Conservation (phyloP, 768 basidiomycete species). For the Kwoniella heveanensis region DNA sequence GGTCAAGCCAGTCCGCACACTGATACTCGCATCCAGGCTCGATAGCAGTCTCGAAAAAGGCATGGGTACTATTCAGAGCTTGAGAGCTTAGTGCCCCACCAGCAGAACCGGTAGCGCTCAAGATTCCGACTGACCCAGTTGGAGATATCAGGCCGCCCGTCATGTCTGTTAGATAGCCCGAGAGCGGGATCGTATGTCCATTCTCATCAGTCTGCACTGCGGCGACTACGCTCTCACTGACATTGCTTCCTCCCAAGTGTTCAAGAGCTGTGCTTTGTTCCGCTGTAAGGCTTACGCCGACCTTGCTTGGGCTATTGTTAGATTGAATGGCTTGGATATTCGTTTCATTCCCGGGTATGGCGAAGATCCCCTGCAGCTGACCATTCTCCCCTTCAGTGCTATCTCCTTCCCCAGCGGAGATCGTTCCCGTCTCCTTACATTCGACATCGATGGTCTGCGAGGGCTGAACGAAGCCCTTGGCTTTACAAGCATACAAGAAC, state of each 20-base stretch:
- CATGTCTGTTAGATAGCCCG: background rate
- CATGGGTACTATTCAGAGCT: constrained; percentile 6
- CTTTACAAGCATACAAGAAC: constrained; percentile 11
- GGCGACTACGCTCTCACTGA: background rate
- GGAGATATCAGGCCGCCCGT: constrained; percentile 5
- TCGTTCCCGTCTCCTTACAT: background rate
- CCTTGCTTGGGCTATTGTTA: background rate
- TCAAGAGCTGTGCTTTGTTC: background rate
- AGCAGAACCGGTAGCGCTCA: background rate
- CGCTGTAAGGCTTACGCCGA: background rate
- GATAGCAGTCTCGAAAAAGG: background rate
- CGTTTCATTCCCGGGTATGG: background rate
- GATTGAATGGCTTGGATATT: no score
- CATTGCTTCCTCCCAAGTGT: background rate
- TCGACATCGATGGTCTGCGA: constrained; percentile 4
- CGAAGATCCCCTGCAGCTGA: background rate
- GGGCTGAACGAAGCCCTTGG: constrained; percentile 4
- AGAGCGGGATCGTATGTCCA: background rate
- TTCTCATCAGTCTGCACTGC: background rate
- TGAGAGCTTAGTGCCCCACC: background rate
- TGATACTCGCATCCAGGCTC: constrained; percentile 5
- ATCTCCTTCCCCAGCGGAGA: background rate
- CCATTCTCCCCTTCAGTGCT: background rate
- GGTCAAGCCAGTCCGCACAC: constrained; percentile 1
- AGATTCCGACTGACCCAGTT: background rate